These are phyloP conservation scores for Arabidopsis arenosa DNA, from an alignment of 345 rosid species.

Conservation along the genomic window DNA sequence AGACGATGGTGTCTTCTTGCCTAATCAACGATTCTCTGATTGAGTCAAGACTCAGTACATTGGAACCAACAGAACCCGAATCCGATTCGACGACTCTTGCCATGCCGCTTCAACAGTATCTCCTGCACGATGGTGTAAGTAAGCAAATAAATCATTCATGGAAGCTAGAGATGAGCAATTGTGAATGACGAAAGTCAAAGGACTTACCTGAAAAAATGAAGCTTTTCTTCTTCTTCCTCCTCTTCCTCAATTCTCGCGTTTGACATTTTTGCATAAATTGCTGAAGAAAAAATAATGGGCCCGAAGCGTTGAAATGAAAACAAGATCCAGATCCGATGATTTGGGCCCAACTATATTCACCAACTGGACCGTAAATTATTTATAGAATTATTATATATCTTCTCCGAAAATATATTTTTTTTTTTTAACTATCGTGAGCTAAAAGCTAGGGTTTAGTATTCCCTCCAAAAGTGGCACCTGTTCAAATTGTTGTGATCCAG, in stretches of 20 bases:
- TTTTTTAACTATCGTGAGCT: too few species aligned
- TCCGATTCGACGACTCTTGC: constrained; percentile 41
- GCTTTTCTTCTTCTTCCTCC: constrained; percentile 25
- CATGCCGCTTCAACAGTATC: constrained; percentile 14
- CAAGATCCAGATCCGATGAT: too few species aligned
- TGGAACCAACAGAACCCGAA: constrained; percentile 5
- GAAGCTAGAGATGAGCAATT: neutral
- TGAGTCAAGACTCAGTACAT: constrained; percentile 53
- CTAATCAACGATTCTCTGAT: constrained; percentile 71
- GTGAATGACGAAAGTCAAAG: neutral
- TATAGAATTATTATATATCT: too few species aligned
- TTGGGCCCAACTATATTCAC: too few species aligned
- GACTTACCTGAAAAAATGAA: neutral
- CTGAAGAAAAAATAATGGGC: too few species aligned
- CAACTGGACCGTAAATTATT: too few species aligned
- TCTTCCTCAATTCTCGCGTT: constrained; percentile 1
- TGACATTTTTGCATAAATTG: neutral
- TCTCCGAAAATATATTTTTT: too few species aligned
- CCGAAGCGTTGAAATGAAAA: too few species aligned
- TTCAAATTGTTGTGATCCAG: neutral
- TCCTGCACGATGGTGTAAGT: too few species aligned
- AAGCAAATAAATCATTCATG: too few species aligned
- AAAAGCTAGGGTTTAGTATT: too few species aligned
- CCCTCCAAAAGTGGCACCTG: neutral
- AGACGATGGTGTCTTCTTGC: constrained; percentile 84